Evolutionary conservation across 768 basidiomycete genomes (phyloP).

Genomic region (Termitomyces sp.): DNA sequence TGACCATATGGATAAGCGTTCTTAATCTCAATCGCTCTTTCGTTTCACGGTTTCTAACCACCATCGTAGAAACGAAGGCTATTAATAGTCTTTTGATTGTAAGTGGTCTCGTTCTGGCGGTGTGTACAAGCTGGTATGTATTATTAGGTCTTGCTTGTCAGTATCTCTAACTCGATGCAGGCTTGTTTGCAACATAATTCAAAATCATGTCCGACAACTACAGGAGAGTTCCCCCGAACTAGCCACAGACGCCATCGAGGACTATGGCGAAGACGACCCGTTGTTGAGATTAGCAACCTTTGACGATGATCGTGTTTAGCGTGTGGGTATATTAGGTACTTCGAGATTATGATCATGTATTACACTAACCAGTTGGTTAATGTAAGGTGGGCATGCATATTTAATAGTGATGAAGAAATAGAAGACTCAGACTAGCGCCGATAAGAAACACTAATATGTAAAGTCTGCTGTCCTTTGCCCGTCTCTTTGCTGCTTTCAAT

Average conservation of each 20-base stretch:
- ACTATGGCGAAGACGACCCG: conserved; percentile 55
- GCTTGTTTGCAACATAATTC: conserved; percentile 60
- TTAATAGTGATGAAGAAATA: conserved; percentile 87
- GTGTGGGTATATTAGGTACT: background rate
- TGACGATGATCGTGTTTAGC: background rate
- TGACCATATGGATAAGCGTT: conserved; percentile 71
- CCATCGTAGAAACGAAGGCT: conserved; percentile 49
- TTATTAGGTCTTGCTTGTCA: background rate
- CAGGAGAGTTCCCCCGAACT: conserved; percentile 42
- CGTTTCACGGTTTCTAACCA: background rate
- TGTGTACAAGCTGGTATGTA: conserved; percentile 63
- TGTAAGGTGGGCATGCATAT: background rate
- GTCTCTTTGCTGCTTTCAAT: conserved; percentile 81
- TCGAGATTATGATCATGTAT: background rate
- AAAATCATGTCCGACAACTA: conserved; percentile 52
- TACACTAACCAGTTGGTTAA: background rate
- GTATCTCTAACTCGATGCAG: conserved; percentile 28
- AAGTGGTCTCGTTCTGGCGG: conserved; percentile 51
- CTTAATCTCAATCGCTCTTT: conserved; percentile 15
- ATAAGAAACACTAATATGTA: conserved; percentile 91
- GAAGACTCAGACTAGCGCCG: conserved; percentile 83
- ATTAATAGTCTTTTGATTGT: conserved; percentile 56
- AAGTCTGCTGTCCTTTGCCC: conserved; percentile 81
- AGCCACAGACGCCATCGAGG: conserved; percentile 55
- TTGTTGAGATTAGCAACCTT: conserved; percentile 30